Conservation (phyloP, 1,284 basidiomycete genomes). For the Rhodotorula sp. region DNA sequence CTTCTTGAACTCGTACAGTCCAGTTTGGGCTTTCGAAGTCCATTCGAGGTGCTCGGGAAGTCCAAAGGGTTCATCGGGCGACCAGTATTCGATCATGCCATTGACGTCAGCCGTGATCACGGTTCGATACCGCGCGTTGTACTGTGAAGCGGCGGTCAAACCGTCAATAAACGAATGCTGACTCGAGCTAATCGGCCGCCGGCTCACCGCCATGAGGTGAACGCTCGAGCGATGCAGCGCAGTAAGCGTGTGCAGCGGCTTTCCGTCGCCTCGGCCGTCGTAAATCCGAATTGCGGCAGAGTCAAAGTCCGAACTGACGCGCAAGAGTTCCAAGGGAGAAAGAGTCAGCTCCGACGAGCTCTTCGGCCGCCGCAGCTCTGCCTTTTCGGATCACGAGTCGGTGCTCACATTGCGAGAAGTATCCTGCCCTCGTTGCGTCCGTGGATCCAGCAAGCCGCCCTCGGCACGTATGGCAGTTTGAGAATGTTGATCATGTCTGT, state of each 20-base stretch:
- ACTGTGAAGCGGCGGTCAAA: conserved; percentile 56
- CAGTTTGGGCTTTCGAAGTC: conserved; percentile 86
- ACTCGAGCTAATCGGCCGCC: conserved; percentile 52
- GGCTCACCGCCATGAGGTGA: conserved; percentile 78
- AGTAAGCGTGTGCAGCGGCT: conserved; percentile 68
- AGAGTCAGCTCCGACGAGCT: background rate
- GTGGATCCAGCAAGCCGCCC: conserved; percentile 91
- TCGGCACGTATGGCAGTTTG: conserved; percentile 77
- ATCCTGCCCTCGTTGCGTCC: conserved; percentile 79
- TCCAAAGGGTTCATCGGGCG: conserved; percentile 77
- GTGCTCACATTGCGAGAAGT: conserved; percentile 76
- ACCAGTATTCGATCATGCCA: conserved; percentile 97
- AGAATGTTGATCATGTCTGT: conserved; percentile 99
- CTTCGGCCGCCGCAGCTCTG: no score
- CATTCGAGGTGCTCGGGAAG: conserved; percentile 79
- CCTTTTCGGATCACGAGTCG: background rate
- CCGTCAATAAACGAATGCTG: conserved; percentile 59
- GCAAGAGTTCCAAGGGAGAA: background rate
- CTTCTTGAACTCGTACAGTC: conserved; percentile 98
- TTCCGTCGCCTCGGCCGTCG: conserved; percentile 82
- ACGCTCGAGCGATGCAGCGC: conserved; percentile 75
- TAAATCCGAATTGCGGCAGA: conserved; percentile 80
- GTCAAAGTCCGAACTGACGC: conserved; percentile 68
- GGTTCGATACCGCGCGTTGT: conserved; percentile 82
- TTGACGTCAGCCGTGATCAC: conserved; percentile 92